Evolutionary conservation across 1,284 basidiomycete genomes (phyloP).

Genomic region (Pseudozyma thailandica): DNA sequence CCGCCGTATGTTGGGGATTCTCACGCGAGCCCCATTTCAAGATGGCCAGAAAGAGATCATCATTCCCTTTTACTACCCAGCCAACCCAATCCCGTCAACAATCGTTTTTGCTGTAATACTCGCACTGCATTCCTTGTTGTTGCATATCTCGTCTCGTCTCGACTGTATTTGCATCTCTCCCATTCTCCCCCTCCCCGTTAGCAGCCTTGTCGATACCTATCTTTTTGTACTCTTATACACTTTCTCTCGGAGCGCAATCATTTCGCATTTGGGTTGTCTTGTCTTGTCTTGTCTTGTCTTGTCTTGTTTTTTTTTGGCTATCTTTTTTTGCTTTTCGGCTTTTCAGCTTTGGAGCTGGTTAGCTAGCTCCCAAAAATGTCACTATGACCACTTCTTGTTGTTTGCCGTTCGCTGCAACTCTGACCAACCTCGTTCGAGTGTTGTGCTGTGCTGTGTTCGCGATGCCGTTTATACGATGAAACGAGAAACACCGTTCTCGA

Average conservation of each 20-base stretch:
- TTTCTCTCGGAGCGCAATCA: conserved; percentile 29
- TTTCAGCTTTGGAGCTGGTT: too few species aligned
- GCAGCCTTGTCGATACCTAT: conserved; percentile 9
- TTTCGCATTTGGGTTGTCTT: conserved; percentile 27
- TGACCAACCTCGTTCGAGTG: too few species aligned
- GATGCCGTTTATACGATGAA: too few species aligned
- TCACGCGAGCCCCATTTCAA: conserved; percentile 7
- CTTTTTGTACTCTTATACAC: conserved; percentile 52
- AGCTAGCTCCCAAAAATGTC: too few species aligned
- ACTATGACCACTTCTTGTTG: conserved; percentile 15
- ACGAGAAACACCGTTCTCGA: too few species aligned
- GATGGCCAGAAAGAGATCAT: conserved; percentile 27
- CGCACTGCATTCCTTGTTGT: conserved; percentile 29
- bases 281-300: conserved; percentile 11
- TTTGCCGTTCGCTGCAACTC: background rate
- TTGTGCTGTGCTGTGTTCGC: too few species aligned
- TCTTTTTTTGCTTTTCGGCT: background rate
- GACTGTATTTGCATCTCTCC: background rate
- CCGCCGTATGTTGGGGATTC: too few species aligned
- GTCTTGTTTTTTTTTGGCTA: conserved; percentile 11
- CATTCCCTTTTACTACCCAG: conserved; percentile 12
- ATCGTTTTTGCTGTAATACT: conserved; percentile 33
- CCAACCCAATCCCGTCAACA: conserved; percentile 14
- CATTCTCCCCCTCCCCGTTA: background rate
- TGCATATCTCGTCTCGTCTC: conserved; percentile 1